A percentile compares a stretch with the other conserved stretches of the same genome.
Evolutionary conservation across 140 eudicot species (phyloP).

Genomic region (Oenanthe javanica): DNA sequence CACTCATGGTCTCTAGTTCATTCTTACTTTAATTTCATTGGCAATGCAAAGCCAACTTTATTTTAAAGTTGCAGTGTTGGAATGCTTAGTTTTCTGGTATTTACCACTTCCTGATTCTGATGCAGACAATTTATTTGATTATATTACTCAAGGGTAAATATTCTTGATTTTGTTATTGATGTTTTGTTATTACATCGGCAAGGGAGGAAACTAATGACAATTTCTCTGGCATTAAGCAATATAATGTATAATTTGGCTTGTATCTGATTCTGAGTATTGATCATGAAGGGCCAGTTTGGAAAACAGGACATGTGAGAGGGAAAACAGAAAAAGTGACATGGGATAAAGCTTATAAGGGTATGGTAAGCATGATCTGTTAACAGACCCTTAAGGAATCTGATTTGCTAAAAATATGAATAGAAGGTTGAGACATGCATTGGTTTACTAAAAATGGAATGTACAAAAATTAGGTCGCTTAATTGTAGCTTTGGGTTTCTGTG

Average conservation of each 20-base stretch:
- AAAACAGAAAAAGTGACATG: neutral
- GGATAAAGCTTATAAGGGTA: neutral
- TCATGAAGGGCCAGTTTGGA: neutral
- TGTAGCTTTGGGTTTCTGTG: conserved; percentile 24
- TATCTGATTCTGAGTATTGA: neutral
- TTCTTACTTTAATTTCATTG: neutral
- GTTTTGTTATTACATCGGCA: neutral
- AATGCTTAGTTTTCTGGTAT: too few relatives aligned
- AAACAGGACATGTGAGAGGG: neutral
- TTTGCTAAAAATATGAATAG: neutral
- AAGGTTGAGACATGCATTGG: conserved; percentile 2
- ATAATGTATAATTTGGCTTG: neutral
- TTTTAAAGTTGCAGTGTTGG: neutral
- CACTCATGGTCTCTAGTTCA: too few relatives aligned
- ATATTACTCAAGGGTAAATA: neutral
- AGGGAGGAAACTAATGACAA: neutral
- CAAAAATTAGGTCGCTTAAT: conserved; percentile 20
- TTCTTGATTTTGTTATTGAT: neutral
- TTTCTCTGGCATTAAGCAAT: neutral
- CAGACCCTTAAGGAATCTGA: neutral
- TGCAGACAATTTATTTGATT: neutral
- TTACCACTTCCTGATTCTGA: neutral
- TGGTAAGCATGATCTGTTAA: neutral
- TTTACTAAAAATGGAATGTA: neutral
- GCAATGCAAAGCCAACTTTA: neutral